Evolutionary conservation across 768 basidiomycete genomes (phyloP).

Genomic region (Fomitopsis pulvina): DNA sequence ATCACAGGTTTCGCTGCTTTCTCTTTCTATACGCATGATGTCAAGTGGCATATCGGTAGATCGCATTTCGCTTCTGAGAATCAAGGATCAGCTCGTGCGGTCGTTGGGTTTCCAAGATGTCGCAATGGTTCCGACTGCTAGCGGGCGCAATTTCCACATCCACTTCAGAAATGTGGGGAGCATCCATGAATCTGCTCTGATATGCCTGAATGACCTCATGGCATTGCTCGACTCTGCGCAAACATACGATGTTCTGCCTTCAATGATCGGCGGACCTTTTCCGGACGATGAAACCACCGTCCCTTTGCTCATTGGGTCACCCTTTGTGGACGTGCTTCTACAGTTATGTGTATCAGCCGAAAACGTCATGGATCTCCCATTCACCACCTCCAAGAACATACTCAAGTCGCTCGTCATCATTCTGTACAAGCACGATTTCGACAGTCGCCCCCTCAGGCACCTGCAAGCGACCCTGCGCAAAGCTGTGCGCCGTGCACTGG

Average conservation of each 20-base stretch:
- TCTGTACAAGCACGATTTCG: slow-evolving; percentile 72
- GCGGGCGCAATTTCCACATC: slow-evolving; percentile 46
- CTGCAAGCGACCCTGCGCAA: slow-evolving; percentile 46
- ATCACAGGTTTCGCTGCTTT: slow-evolving; percentile 45
- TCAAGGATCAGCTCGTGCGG: slow-evolving; percentile 46
- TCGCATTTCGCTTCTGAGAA: slow-evolving; percentile 42
- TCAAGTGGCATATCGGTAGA: slow-evolving; percentile 55
- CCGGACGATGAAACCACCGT: slow-evolving; percentile 36
- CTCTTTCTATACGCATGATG: slow-evolving; percentile 60
- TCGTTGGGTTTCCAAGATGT: slow-evolving; percentile 53
- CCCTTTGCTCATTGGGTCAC: slow-evolving; percentile 49
- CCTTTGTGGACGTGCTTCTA: slow-evolving; percentile 57
- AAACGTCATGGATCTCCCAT: slow-evolving; percentile 43
- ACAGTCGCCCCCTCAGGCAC: slow-evolving; percentile 43
- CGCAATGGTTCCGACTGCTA: slow-evolving; percentile 36
- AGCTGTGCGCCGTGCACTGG: slow-evolving; percentile 46
- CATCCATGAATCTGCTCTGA: slow-evolving; percentile 37
- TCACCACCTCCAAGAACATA: slow-evolving; percentile 50
- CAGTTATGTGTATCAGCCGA: slow-evolving; percentile 41
- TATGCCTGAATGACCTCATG: slow-evolving; percentile 55
- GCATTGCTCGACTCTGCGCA: slow-evolving; percentile 55
- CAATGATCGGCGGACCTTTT: slow-evolving; percentile 34
- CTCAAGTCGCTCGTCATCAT: slow-evolving; percentile 60
- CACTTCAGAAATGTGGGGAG: slow-evolving; percentile 42
- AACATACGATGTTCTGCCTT: slow-evolving; percentile 39